Percentiles rank a stretch among this genome's conserved stretches.
These are phyloP conservation scores for Arabidopsis hybrid DNA, from an alignment of 441 rosid genomes.

Conservation along the genomic window DNA sequence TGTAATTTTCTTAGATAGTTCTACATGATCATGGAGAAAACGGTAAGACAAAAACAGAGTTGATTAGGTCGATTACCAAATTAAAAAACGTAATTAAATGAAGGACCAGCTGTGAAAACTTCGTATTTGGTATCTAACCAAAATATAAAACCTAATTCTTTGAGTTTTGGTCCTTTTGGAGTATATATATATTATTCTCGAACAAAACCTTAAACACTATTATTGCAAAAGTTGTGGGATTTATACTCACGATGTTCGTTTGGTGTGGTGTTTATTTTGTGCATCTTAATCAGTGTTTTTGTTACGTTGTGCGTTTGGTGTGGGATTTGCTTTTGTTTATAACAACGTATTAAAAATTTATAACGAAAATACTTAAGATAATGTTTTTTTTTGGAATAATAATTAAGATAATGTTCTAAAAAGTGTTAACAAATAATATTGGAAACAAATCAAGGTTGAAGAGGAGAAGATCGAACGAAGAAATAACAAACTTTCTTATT, in stretches of 20 bases:
- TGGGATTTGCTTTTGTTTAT: neutral
- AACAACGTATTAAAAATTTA: neutral
- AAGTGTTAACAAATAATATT: neutral
- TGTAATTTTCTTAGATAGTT: too few relatives aligned
- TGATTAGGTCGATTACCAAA: constrained; percentile 1
- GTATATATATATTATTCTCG: neutral
- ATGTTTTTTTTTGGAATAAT: neutral
- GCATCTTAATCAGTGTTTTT: neutral
- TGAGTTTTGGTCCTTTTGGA: too few relatives aligned
- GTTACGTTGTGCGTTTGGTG: neutral
- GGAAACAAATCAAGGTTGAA: neutral
- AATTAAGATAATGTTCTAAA: neutral
- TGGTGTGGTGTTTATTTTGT: neutral
- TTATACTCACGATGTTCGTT: neutral
- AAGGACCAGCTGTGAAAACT: neutral
- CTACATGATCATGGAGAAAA: neutral
- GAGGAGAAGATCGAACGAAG: neutral
- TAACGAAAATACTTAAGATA: neutral
- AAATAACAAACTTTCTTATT: too few relatives aligned
- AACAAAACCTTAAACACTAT: neutral
- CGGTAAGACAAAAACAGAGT: neutral
- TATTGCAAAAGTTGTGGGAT: too few relatives aligned
- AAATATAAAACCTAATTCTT: neutral
- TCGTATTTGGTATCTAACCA: neutral
- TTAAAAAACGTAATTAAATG: neutral